A percentile compares a stretch with the other conserved stretches of the same genome.
These are phyloP conservation scores for Lentinula novae-zelandiae DNA, from an alignment of 1,284 basidiomycete genomes.

Conservation along the genomic window DNA sequence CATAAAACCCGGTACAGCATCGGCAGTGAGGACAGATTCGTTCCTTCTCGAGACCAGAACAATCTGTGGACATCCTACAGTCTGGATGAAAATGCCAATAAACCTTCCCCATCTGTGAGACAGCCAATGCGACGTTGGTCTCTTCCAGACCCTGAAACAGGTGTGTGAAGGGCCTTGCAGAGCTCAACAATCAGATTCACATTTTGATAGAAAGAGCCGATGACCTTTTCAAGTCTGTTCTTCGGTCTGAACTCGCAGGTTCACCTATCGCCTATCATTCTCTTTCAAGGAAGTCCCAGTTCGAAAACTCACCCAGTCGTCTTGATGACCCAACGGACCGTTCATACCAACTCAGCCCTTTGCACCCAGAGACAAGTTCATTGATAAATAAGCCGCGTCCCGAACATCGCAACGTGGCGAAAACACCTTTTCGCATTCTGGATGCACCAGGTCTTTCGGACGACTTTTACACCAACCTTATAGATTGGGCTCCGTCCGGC, in stretches of 20 bases:
- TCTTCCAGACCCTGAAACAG: conserved; percentile 75
- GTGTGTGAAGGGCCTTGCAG: conserved; percentile 29
- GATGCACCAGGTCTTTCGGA: conserved; percentile 97
- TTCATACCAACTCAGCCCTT: conserved; percentile 89
- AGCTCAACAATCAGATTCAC: background rate
- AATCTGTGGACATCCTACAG: conserved; percentile 75
- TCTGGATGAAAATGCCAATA: conserved; percentile 58
- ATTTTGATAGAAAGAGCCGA: conserved; percentile 67
- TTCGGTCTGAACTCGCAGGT: conserved; percentile 56
- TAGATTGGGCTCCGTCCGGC: conserved; percentile 96
- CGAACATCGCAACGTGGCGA: conserved; percentile 79
- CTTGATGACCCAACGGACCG: conserved; percentile 77
- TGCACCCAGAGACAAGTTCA: conserved; percentile 77
- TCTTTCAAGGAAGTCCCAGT: conserved; percentile 57
- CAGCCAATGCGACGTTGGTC: conserved; percentile 30
- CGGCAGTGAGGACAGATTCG: conserved; percentile 73
- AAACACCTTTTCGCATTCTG: conserved; percentile 95
- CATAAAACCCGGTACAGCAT: conserved; percentile 35
- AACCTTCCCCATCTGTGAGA: conserved; percentile 21
- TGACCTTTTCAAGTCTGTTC: conserved; percentile 66
- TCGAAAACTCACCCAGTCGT: conserved; percentile 55
- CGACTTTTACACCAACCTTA: conserved; percentile 97
- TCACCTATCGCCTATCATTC: conserved; percentile 39
- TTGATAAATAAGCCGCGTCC: conserved; percentile 84
- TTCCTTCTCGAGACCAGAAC: conserved; percentile 65